phyloP scores from a whole-genome alignment of 192 early-diverging fungal genomes.

The Gamsiella multidivaricata region DNA sequence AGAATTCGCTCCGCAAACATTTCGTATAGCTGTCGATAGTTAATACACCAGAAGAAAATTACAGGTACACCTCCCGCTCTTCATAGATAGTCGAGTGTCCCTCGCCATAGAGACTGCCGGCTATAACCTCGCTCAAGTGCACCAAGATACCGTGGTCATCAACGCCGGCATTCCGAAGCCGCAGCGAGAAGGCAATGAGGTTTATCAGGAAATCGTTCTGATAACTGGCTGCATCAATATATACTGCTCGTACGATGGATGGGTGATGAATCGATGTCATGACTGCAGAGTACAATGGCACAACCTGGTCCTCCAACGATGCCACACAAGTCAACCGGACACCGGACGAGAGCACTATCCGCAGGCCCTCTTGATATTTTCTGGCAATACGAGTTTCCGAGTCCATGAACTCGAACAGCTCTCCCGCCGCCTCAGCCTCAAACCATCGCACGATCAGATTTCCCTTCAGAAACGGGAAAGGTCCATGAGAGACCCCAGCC shows the following conservation, averaged over 20 bases:
- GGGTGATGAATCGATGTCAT: conserved; percentile 77
- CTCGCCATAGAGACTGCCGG: conserved; percentile 81
- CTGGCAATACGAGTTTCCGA: conserved; percentile 73
- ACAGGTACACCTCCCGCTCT: conserved; percentile 85
- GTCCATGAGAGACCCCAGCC: conserved; percentile 94
- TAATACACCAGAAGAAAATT: conserved; percentile 17
- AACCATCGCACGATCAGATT: conserved; percentile 87
- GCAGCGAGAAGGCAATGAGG: conserved; percentile 87
- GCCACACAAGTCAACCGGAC: conserved; percentile 82
- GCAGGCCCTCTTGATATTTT: conserved; percentile 77
- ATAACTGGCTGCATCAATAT: conserved; percentile 88
- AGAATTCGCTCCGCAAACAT: not conserved
- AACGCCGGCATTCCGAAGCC: conserved; percentile 87
- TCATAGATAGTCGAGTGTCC: conserved; percentile 96
- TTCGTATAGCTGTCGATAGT: too few species aligned
- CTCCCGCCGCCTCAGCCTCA: conserved; percentile 88
- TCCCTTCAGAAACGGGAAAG: conserved; percentile 82
- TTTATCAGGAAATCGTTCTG: conserved; percentile 85
- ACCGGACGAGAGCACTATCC: conserved; percentile 73
- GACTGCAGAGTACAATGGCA: conserved; percentile 87
- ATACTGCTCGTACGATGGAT: conserved; percentile 88
- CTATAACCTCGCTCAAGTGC: conserved; percentile 86
- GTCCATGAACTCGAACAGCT: conserved; percentile 96
- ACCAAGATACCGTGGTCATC: conserved; percentile 89
- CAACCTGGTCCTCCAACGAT: conserved; percentile 96